Evolutionary conservation across 768 basidiomycete species (phyloP).

Genomic region (Phlegmacium glaucopus): DNA sequence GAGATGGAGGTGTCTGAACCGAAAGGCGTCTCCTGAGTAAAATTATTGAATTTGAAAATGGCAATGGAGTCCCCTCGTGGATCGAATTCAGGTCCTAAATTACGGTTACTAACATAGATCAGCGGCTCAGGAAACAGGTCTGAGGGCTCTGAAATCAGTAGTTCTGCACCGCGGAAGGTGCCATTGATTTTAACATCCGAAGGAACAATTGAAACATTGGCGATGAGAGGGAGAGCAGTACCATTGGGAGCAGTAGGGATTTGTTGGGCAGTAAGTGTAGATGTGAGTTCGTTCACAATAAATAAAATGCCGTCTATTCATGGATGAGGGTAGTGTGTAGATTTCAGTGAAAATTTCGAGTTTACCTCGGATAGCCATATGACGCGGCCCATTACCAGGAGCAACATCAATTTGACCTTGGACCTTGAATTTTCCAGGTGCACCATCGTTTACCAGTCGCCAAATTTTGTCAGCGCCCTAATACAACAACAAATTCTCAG

Average conservation of each 20-base stretch:
- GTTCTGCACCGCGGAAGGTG: conserved; percentile 52
- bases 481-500: not conserved
- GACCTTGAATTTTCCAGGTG: conserved; percentile 44
- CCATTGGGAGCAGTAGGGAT: conserved; percentile 49
- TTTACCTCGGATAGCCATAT: conserved; percentile 21
- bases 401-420: conserved; percentile 54
- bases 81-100: conserved; percentile 39
- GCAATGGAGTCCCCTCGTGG: conserved; percentile 58
- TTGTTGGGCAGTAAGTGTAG: conserved; percentile 53
- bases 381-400: conserved; percentile 54
- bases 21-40: conserved; percentile 19
- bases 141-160: conserved; percentile 49
- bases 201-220: conserved; percentile 48
- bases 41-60: conserved; percentile 41
- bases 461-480: conserved; percentile 65
- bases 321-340: not conserved
- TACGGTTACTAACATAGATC: conserved; percentile 65
- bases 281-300: conserved; percentile 48
- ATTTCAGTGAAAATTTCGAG: not conserved
- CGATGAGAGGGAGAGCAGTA: conserved; percentile 43
- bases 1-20: not conserved
- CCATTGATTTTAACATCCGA: conserved; percentile 12
- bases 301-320: conserved; percentile 43
- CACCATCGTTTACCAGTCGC: conserved; percentile 45
- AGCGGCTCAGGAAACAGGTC: conserved; percentile 42